Evolutionary conservation across 2,329 filamentous ascomycete genomes (phyloP), one percentile per base, ranked within the genome.

Genomic region (Aspergillaceae sp.): DNA sequence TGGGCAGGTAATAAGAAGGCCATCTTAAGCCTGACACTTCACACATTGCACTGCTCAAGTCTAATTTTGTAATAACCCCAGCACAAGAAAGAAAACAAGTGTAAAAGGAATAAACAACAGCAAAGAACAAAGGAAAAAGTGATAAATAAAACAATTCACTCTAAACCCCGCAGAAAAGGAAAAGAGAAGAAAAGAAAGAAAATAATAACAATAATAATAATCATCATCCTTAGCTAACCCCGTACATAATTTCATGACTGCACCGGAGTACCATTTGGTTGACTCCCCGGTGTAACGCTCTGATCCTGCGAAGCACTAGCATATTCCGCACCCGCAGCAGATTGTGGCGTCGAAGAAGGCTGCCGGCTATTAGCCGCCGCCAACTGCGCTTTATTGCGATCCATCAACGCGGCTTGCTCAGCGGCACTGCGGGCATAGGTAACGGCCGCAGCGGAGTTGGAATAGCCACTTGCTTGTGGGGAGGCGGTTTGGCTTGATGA

Each of bases 381-480:
- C 41, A 67, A 45, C 38, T 69, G 66, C n/a, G 61, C 56, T 49
- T 64, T 67, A 40, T 63, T 65, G 34, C 64, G 58, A 32, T 68
- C 65, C 56, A 68, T 65, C 40, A 67, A 44, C 2, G 60, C 58
- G 26, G 65, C 65, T 51, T 70, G 67, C 43, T 70, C 67, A 36
- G 66, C 61, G 10, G 65, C 63, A 55, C 58, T 68, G 28, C 68
- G 61, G 27, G 64, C 56, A 53, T 67, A 67, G n/a, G 61, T 59
- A 32, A 62, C 56, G 29, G 60, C 57, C 8, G 63, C 60, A 8
- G 66, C 60, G 8, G 57, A 65, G 44, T 65, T 68, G 26, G 64
- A 51, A 43, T 66, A 67, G 10, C 53, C 48, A 9, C 54, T 49
- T 7, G 65, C 58, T 36, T 60, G 51, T 9, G 60, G 56, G 4